phyloP scores from a whole-genome alignment of 352 stramenopile genomes.

The Globisporangium recalcitrans region DNA sequence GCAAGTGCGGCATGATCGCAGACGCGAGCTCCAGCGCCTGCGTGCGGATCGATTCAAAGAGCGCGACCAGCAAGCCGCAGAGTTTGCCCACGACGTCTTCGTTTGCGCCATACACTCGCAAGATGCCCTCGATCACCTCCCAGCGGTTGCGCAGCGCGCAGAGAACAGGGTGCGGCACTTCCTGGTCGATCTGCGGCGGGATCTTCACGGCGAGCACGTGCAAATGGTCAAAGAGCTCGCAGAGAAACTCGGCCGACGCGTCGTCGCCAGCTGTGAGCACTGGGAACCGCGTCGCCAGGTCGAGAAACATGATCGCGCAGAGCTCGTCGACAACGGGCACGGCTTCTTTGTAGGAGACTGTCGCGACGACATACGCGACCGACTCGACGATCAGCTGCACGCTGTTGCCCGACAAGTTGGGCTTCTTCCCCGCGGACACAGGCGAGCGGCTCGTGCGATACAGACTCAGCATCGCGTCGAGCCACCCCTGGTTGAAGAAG shows the following conservation, averaged over 20 bases:
- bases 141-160: conserved; percentile 55
- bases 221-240: conserved; percentile 56
- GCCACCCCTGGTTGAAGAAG: conserved; percentile 64
- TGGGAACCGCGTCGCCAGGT: conserved; percentile 42
- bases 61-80: conserved; percentile 43
- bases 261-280: conserved; percentile 45
- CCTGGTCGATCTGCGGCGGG: conserved; percentile 58
- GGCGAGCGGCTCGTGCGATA: conserved; percentile 41
- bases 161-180: conserved; percentile 50
- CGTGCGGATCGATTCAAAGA: conserved; percentile 59
- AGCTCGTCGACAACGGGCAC: conserved; percentile 58
- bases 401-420: conserved; percentile 36
- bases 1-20: conserved; percentile 52
- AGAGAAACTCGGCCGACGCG: conserved; percentile 44
- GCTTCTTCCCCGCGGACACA: conserved; percentile 16
- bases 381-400: conserved; percentile 64
- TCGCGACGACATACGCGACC: conserved; percentile 55
- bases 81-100: conserved; percentile 59
- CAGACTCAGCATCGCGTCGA: conserved; percentile 61
- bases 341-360: conserved; percentile 64
- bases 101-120: conserved; percentile 40
- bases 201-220: conserved; percentile 50
- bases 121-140: conserved; percentile 43
- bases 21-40: conserved; percentile 58
- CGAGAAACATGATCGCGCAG: conserved; percentile 56